Base-by-base conservation (phyloP, 1,284 basidiomycete species). In the Microbotryum intermedium region DNA sequence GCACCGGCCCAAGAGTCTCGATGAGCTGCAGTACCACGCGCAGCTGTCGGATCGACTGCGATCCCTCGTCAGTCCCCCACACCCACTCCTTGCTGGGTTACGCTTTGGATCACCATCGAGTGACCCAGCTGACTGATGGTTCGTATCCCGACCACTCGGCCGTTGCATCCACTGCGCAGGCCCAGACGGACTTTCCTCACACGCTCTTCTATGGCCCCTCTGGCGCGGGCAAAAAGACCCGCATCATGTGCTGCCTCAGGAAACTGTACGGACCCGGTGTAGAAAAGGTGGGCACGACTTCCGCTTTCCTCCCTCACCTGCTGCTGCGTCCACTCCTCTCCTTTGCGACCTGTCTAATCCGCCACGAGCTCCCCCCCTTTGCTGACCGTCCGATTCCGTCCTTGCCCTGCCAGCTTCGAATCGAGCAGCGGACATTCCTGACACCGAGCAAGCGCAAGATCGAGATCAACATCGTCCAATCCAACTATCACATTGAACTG, bases 151-250 rank as follows among this genome's bases (percentile, higher is more conserved):
- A 23, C 26, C 30, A 6, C 6, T 34, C 26, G 34, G 10, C 11
- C 9, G 11, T 21, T n/a, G 26, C 6, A 21, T 2, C 4, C 34
- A 39, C 34, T 39, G 34, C 34, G 16, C 64, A 66, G 64, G 62
- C 64, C 13, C 39, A 53, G 9, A 60, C 61, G 2, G 95, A 98
- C 78, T 97, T 98, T 72, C 94, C 94, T 7, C 94, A 99, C 74
- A 86, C 95, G 78, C 82, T 99, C 13, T 97, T 98, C 77, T 99
- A 97, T 72, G 95, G 94, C 0, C 95, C 94, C 2, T 90, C 89
- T 6, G 94, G 94, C 21, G 91, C 94, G 10, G 94, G 94, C 21
- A 98, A 98, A 79, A 98, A 98, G 82, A 98, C 95, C 43, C 82
- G 95, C 52, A 93, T 98, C 71, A 87, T 85, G 69, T 89, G 87